phyloP scores from a whole-genome alignment of 306 rosid species.

The Abrus precatorius region DNA sequence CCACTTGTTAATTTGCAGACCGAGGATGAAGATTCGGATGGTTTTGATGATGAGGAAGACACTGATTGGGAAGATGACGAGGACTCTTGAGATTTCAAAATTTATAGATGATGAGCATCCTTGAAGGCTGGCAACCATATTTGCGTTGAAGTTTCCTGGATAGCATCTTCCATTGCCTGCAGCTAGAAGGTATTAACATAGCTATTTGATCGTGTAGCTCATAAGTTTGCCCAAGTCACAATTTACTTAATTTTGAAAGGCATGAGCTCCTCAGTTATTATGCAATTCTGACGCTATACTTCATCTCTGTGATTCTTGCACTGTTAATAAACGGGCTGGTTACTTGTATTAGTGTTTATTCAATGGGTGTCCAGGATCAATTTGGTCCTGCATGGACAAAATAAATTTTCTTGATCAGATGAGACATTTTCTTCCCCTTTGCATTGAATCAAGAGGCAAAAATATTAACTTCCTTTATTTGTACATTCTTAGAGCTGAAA shows the following conservation, averaged over 20 bases:
- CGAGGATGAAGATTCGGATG: slow-evolving; percentile 66
- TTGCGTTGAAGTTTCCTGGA: slow-evolving; percentile 25
- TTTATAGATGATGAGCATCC: slow-evolving; percentile 30
- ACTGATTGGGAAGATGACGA: slow-evolving; percentile 54
- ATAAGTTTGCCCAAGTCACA: slow-evolving; percentile 12
- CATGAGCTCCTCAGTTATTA: not conserved
- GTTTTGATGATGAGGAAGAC: slow-evolving; percentile 48
- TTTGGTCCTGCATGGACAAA: slow-evolving; percentile 1
- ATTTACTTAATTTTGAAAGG: not conserved
- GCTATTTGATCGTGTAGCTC: slow-evolving; percentile 36
- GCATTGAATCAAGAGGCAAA: slow-evolving; percentile 31
- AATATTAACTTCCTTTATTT: slow-evolving; percentile 23
- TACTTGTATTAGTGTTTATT: slow-evolving; percentile 3
- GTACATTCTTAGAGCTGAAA: slow-evolving; percentile 32
- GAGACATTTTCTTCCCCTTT: not conserved
- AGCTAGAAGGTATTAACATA: slow-evolving; percentile 47
- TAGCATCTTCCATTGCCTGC: slow-evolving; percentile 39
- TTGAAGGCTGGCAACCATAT: slow-evolving; percentile 47
- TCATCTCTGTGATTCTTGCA: slow-evolving; percentile 9
- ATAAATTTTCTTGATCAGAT: slow-evolving; percentile 7
- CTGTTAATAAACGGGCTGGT: not conserved
- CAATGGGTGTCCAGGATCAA: not conserved
- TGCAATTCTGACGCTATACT: slow-evolving; percentile 24
- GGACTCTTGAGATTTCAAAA: slow-evolving; percentile 40
- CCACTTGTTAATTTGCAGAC: slow-evolving; percentile 56